Evolutionary conservation across 495 filamentous ascomycete species (phyloP).

Genomic region (Hapsidospora chrysogenum): DNA sequence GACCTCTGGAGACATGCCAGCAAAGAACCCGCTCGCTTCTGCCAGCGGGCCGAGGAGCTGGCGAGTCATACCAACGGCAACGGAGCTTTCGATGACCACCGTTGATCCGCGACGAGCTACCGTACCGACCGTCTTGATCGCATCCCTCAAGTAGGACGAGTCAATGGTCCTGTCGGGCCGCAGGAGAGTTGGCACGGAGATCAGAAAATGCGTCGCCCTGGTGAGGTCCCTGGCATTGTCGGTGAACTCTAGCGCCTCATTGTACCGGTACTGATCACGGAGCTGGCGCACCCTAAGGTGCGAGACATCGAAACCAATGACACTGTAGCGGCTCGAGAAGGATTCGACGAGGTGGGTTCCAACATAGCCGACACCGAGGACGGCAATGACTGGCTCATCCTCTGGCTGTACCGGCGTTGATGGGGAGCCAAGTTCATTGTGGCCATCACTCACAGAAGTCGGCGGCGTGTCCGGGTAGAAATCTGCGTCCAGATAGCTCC

Average conservation of each 20-base stretch:
- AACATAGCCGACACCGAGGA: conserved; percentile 22
- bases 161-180: conserved; percentile 14
- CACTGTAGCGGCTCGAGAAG: conserved; percentile 13
- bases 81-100: conserved; percentile 19
- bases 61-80: conserved; percentile 22
- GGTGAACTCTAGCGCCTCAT: conserved; percentile 8
- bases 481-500: neutral
- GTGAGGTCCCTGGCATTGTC: conserved; percentile 9
- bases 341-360: conserved; percentile 14
- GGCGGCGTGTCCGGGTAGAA: neutral
- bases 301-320: conserved; percentile 18
- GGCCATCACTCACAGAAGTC: neutral
- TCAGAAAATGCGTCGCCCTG: conserved; percentile 16
- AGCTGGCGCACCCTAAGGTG: conserved; percentile 8
- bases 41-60: conserved; percentile 13
- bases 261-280: conserved; percentile 5
- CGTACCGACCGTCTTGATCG: conserved; percentile 12
- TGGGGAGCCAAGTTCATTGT: neutral
- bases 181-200: conserved; percentile 21
- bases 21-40: conserved; percentile 9
- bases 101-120: conserved; percentile 13
- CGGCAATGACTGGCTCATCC: conserved; percentile 12
- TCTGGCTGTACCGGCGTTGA: neutral
- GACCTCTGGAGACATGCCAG: conserved; percentile 21
- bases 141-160: conserved; percentile 12